Base-by-base conservation (phyloP, 352 stramenopile species). In the Phytophthora pseudosyringae region DNA sequence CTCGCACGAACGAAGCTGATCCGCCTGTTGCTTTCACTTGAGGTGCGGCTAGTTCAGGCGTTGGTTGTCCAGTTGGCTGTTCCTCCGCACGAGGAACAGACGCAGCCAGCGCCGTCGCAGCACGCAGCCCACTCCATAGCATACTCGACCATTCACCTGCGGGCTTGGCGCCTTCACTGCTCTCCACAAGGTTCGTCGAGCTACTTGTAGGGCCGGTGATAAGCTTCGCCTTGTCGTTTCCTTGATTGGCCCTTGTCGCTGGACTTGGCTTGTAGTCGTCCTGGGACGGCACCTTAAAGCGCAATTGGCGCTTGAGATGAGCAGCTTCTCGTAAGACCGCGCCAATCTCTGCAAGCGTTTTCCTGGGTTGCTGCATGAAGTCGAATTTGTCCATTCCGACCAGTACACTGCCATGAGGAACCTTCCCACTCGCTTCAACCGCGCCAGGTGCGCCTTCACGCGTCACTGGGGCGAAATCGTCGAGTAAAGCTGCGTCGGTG, bases 371-470 rank as follows among this genome's bases (percentile, higher is more conserved):
- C 0, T 61, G 59, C 46, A 91, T 69, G 26, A 71, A 75, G 57
- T 94, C 74, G 59, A 88, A 77, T 10, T 83, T 68, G 70, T 91
- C 88, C 50, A 93, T 77, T 28, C 70, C 69, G 18, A 91, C 45
- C 35, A 94, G 69, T 29, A 86, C 61, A 40, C 69, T 83, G 15
- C 81, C 83, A 1, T 61, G 49, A 26, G 60, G 59, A 16, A 91
- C 65, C 16, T 64, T 68, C 1, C 73, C 73, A 51, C 76, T 75
- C 1, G 48, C 28, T 63, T 94, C 80, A 9, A 92, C 68, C 15
- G 71, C 69, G 12, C 83, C 83, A 28, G 43, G 47, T 35, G 60
- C 45, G n/a, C 80, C 80, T 25, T 84, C 66, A 26, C 66, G 59
- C 3, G 69, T 56, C 7, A 89, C 60, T 7, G 80, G 72, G 32